A percentile compares a stretch with the other conserved stretches of the same genome.
These are phyloP conservation scores for Penicillium glabrum DNA, from an alignment of 2,329 filamentous ascomycete genomes.

Conservation along the genomic window DNA sequence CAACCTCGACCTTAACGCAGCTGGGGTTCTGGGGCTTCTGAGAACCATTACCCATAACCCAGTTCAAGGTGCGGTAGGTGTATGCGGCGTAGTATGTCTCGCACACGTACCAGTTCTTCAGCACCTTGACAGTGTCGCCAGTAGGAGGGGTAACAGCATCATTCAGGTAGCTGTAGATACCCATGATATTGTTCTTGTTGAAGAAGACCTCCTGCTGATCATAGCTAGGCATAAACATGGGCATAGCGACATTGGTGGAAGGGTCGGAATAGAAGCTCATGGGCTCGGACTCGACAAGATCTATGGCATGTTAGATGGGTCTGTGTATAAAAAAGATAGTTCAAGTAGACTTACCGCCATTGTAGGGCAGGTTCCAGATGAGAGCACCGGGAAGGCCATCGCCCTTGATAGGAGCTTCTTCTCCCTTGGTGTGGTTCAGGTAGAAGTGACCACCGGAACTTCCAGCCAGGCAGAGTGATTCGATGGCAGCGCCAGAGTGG, in stretches of 20 bases:
- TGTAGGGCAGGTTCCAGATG: slow-evolving; percentile 10
- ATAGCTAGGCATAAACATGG: slow-evolving; percentile 39
- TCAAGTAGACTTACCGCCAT: background rate
- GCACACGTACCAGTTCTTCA: slow-evolving; percentile 49
- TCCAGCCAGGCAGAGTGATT: slow-evolving; percentile 43
- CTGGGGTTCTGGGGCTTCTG: slow-evolving; percentile 46
- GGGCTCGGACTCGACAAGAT: slow-evolving; percentile 28
- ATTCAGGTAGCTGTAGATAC: slow-evolving; percentile 41
- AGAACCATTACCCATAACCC: slow-evolving; percentile 38
- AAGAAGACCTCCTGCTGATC: slow-evolving; percentile 38
- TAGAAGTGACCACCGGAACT: slow-evolving; percentile 14
- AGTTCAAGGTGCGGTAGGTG: slow-evolving; percentile 44
- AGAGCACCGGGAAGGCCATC: slow-evolving; percentile 2
- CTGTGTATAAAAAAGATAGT: background rate
- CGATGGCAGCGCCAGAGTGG: slow-evolving; percentile 51
- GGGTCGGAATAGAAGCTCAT: slow-evolving; percentile 39
- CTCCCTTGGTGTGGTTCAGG: slow-evolving; percentile 35
- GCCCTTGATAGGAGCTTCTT: slow-evolving; percentile 16
- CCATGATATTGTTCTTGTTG: slow-evolving; percentile 38
- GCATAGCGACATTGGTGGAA: slow-evolving; percentile 43
- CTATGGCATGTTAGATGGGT: slow-evolving; percentile 4
- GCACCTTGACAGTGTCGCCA: slow-evolving; percentile 20
- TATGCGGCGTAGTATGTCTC: slow-evolving; percentile 43
- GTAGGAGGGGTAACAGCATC: slow-evolving; percentile 39
- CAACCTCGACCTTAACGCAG: slow-evolving; percentile 46